These are phyloP conservation scores for Papiliotrema laurentii DNA, from an alignment of 1,284 basidiomycete genomes.

Conservation along the genomic window DNA sequence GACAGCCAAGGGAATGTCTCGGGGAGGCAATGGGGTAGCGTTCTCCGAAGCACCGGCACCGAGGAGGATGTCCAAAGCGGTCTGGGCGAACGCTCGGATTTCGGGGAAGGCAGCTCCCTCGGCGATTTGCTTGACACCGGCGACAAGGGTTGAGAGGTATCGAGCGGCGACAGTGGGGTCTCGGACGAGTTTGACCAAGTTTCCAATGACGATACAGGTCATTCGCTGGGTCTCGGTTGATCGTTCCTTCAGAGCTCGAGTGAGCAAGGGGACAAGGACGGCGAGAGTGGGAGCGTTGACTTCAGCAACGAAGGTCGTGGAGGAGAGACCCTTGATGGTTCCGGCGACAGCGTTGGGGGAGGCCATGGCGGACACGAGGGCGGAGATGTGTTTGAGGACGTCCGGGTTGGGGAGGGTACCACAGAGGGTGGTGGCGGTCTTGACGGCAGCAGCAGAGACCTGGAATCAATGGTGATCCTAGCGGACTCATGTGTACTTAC, in stretches of 20 bases:
- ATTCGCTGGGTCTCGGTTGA: conserved; percentile 88
- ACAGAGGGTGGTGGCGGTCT: conserved; percentile 91
- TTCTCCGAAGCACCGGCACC: conserved; percentile 74
- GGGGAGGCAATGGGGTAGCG: conserved; percentile 60
- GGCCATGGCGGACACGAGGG: conserved; percentile 92
- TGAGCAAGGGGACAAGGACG: conserved; percentile 87
- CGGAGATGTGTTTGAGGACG: conserved; percentile 81
- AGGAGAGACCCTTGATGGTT: conserved; percentile 90
- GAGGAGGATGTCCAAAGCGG: conserved; percentile 68
- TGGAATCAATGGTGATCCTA: conserved; percentile 35
- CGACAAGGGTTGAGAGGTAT: conserved; percentile 83
- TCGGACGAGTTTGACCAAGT: conserved; percentile 95
- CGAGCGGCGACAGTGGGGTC: conserved; percentile 83
- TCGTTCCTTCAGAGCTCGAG: conserved; percentile 90
- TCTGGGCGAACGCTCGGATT: conserved; percentile 84
- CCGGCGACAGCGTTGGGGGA: conserved; percentile 76
- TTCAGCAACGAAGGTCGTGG: conserved; percentile 93
- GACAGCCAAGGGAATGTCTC: conserved; percentile 63
- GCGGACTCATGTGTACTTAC: conserved; percentile 50
- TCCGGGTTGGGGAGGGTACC: conserved; percentile 91
- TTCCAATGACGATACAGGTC: conserved; percentile 86
- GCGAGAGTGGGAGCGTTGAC: conserved; percentile 94
- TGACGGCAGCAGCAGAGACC: conserved; percentile 83
- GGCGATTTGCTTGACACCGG: conserved; percentile 88
- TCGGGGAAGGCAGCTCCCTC: conserved; percentile 94